These are phyloP conservation scores for Nephelium lappaceum DNA, from an alignment of 345 rosid genomes.

Conservation along the genomic window DNA sequence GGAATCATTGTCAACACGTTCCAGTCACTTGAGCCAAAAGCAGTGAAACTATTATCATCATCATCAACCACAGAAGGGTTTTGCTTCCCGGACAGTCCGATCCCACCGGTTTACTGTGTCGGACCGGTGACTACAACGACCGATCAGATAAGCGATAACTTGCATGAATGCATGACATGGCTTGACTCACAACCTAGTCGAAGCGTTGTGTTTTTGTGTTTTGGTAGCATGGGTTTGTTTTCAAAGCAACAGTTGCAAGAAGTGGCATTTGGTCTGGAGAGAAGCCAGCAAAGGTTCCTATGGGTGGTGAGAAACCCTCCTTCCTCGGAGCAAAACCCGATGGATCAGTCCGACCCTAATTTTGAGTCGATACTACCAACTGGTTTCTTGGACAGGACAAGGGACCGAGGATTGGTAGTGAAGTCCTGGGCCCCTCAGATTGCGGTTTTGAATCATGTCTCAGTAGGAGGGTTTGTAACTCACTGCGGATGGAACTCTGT, in stretches of 20 bases:
- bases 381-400: conserved; percentile 38
- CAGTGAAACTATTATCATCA: no score
- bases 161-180: no score
- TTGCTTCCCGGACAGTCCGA: conserved; percentile 22
- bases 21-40: conserved; percentile 31
- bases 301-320: conserved; percentile 51
- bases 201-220: no score
- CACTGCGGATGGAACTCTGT: conserved; percentile 56
- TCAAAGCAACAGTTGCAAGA: conserved; percentile 38
- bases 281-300: conserved; percentile 38
- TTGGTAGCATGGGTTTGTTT: no score
- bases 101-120: conserved; percentile 41
- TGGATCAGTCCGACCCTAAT: not conserved
- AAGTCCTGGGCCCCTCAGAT: conserved; percentile 49
- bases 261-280: conserved; percentile 46
- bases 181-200: no score
- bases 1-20: conserved; percentile 42
- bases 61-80: conserved; percentile 33
- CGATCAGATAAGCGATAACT: no score
- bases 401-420: conserved; percentile 32
- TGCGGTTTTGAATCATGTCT: conserved; percentile 31
- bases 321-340: not conserved
- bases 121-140: no score
- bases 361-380: conserved; percentile 22
- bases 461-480: conserved; percentile 45